phyloP scores from a whole-genome alignment of 805 yeast genomes.

The Metschnikowia arizonensis region DNA sequence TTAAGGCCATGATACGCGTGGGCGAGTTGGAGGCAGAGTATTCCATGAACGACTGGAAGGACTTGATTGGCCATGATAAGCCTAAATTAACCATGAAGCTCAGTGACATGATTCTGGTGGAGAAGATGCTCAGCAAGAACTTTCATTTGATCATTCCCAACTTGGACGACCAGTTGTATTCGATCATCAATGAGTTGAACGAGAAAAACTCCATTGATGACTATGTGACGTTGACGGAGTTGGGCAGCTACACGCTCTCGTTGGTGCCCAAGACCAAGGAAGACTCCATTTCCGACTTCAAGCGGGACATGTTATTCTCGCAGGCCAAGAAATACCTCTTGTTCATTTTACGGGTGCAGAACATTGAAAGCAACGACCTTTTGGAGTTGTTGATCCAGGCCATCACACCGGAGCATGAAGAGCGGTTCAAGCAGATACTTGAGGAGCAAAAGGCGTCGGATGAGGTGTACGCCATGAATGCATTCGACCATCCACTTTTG shows the following conservation, averaged over 20 bases:
- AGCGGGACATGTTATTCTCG: slow-evolving; percentile 54
- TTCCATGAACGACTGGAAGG: slow-evolving; percentile 63
- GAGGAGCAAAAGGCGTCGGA: slow-evolving; percentile 12
- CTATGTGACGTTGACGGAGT: slow-evolving; percentile 46
- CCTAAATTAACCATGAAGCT: slow-evolving; percentile 44
- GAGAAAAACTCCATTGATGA: slow-evolving; percentile 37
- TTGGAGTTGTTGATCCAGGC: slow-evolving; percentile 66
- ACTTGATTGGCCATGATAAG: slow-evolving; percentile 48
- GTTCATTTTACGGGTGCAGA: slow-evolving; percentile 78
- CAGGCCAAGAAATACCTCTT: slow-evolving; percentile 81
- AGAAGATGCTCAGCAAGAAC: slow-evolving; percentile 39
- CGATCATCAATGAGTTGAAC: slow-evolving; percentile 41
- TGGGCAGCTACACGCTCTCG: slow-evolving; percentile 51
- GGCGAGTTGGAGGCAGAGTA: slow-evolving; percentile 57
- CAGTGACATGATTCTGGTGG: slow-evolving; percentile 45
- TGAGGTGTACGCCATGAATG: background rate
- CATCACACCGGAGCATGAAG: slow-evolving; percentile 67
- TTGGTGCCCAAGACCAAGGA: slow-evolving; percentile 51
- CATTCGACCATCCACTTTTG: slow-evolving; percentile 36
- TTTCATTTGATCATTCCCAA: slow-evolving; percentile 44
- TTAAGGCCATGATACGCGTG: slow-evolving; percentile 49
- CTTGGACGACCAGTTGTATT: slow-evolving; percentile 52
- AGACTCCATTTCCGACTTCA: slow-evolving; percentile 49
- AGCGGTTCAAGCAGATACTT: slow-evolving; percentile 50
- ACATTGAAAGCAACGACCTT: slow-evolving; percentile 50